Evolutionary conservation across 169 alveolate genomes (phyloP), one percentile per base, ranked within the genome.

Genomic region (Eimeria praecox): DNA sequence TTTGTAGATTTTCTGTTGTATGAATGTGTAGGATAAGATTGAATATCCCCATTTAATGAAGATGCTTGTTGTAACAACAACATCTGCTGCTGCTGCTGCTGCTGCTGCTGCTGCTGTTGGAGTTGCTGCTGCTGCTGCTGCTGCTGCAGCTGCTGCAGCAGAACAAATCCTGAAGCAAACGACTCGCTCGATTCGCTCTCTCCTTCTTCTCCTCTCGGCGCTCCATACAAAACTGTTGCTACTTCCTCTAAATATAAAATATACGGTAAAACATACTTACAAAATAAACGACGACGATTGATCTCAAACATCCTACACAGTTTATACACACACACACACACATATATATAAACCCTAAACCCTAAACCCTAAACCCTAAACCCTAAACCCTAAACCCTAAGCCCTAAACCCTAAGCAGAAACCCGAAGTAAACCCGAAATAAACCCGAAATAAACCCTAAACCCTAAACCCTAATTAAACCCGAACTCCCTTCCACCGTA

Each of bases 261-360:
- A 78, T 97, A 97, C 69, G 98, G 98, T 49, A 97, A 82, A 66
- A 96, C 98, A 83, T 97, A 97, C 94, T 97, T 96, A 52, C 97
- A 97, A 75, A 97, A 97, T 71, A 97, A 42, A 56, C 96, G 97
- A 80, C 98, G 94, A 44, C 98, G 69, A 75, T 97, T 97, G 42
- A 92, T 95, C 78, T 97, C 98, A 16, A 97, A 71, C 33, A 95
- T 94, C 83, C 98, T 96, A 66, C 18, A 35, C 80, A 52, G 1
- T n/a, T 42, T n/a, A 71, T 16, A 71, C 33, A 71, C 24, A 71
- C 24, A 20, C 30, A 35, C 33, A 22, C 2, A 22, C 40, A 35
- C 83, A n/a, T n/a, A n/a, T n/a, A n/a, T 20, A 56, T 33, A 75
- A 14, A 38, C 86, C 86, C 56, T 75, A 38, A 38, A 69, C 30